Evolutionary conservation across 2,329 filamentous ascomycete genomes (phyloP).

Genomic region (Ascochyta rabiei): DNA sequence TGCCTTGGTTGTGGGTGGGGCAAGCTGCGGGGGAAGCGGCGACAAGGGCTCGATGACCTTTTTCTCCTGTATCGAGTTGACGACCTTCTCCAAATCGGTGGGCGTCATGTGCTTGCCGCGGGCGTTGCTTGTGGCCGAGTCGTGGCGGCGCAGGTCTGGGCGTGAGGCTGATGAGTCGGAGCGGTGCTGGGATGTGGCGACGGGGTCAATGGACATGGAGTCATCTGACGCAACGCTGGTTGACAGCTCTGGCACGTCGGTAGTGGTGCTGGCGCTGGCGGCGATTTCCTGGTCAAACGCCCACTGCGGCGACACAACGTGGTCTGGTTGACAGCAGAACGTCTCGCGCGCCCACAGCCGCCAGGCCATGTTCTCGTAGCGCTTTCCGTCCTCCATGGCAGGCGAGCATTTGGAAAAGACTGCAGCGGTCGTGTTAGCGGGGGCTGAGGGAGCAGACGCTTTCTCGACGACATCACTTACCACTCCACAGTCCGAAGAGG

Average conservation of each 20-base stretch:
- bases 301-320: conserved; percentile 45
- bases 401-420: conserved; percentile 95
- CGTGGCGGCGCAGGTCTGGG: conserved; percentile 73
- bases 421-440: conserved; percentile 49
- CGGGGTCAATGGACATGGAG: conserved; percentile 43
- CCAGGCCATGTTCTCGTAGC: conserved; percentile 94
- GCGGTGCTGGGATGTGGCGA: conserved; percentile 54
- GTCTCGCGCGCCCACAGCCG: conserved; percentile 92
- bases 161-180: conserved; percentile 58
- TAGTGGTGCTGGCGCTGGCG: conserved; percentile 7
- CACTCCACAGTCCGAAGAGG: conserved; percentile 96
- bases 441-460: background rate
- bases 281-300: conserved; percentile 40
- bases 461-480: conserved; percentile 63
- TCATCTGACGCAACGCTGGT: conserved; percentile 55
- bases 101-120: conserved; percentile 90
- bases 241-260: conserved; percentile 52
- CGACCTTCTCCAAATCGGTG: conserved; percentile 90
- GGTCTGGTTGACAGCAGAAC: conserved; percentile 77
- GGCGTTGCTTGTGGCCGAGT: conserved; percentile 72
- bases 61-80: conserved; percentile 87
- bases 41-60: conserved; percentile 67
- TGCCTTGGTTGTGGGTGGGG: conserved; percentile 23
- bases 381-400: conserved; percentile 88
- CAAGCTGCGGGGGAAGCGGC: conserved; percentile 52